These are phyloP conservation scores for Aspergillus sp. DNA, from an alignment of 2,329 filamentous ascomycete genomes.

Conservation along the genomic window DNA sequence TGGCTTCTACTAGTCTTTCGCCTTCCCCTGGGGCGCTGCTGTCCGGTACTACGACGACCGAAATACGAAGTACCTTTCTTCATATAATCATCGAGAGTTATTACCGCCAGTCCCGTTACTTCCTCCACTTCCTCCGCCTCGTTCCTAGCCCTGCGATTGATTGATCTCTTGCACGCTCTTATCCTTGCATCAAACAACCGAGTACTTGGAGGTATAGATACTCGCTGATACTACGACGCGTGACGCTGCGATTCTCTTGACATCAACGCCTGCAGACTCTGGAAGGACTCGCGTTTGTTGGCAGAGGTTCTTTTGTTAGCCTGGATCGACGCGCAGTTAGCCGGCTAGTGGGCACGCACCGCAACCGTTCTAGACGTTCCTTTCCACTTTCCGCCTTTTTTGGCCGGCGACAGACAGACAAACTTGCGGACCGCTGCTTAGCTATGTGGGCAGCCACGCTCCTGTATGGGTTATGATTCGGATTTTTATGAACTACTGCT, in stretches of 20 bases:
- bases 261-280: not conserved
- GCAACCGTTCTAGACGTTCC: not conserved
- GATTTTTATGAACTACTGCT: slow-evolving; percentile 3
- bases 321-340: too few species aligned
- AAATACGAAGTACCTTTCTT: too few species aligned
- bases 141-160: not conserved
- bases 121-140: not conserved
- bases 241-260: not conserved
- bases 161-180: not conserved
- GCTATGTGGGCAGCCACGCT: slow-evolving; percentile 6
- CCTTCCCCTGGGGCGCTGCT: not conserved
- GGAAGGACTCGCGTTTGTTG: not conserved
- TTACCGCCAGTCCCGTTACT: not conserved
- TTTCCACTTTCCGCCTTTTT: not conserved
- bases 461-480: slow-evolving; percentile 8
- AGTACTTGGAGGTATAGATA: too few species aligned
- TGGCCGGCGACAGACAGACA: not conserved
- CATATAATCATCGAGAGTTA: not conserved
- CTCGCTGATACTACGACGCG: too few species aligned
- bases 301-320: too few species aligned
- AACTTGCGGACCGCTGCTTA: not conserved
- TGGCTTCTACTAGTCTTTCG: slow-evolving; percentile 10
- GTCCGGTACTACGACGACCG: too few species aligned
- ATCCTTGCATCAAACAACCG: too few species aligned
- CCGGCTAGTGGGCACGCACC: too few species aligned